Evolutionary conservation across 768 basidiomycete species (phyloP).

Genomic region (Kwoniella shandongensis): DNA sequence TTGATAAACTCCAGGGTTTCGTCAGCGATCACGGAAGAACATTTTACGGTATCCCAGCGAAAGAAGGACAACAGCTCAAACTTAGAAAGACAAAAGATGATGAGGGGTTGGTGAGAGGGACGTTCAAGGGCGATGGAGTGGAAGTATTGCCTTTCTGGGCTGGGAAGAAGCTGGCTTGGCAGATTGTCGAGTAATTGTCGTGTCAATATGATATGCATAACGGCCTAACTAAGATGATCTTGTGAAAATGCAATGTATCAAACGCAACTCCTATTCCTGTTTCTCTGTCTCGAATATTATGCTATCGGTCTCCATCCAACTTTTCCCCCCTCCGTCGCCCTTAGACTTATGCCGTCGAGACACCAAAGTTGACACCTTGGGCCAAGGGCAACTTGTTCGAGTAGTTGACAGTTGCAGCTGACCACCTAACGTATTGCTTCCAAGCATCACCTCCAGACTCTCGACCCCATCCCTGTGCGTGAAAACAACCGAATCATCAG

Average conservation of each 20-base stretch:
- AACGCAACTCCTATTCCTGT: no score
- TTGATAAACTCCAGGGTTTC: conserved; percentile 78
- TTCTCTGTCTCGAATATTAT: no score
- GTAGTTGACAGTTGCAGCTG: conserved; percentile 84
- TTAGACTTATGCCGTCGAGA: background rate
- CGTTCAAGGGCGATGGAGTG: conserved; percentile 52
- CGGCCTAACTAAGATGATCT: background rate
- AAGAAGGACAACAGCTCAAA: conserved; percentile 38
- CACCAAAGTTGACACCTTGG: conserved; percentile 83
- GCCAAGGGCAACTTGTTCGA: conserved; percentile 84
- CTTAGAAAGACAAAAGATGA: conserved; percentile 36
- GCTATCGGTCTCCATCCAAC: background rate
- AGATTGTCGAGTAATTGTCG: conserved; percentile 45
- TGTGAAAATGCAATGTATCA: no score
- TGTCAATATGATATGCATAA: no score
- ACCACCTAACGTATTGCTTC: conserved; percentile 90
- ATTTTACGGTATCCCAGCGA: conserved; percentile 64
- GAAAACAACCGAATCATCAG: conserved; percentile 64
- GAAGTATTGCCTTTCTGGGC: conserved; percentile 80
- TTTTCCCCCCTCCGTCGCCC: background rate
- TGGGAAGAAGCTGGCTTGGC: conserved; percentile 76
- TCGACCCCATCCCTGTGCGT: conserved; percentile 66
- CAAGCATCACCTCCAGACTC: conserved; percentile 98
- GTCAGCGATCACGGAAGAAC: conserved; percentile 72
- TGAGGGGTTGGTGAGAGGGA: conserved; percentile 52